Base-by-base conservation (phyloP, 768 basidiomycete species). In the Russula sp. region DNA sequence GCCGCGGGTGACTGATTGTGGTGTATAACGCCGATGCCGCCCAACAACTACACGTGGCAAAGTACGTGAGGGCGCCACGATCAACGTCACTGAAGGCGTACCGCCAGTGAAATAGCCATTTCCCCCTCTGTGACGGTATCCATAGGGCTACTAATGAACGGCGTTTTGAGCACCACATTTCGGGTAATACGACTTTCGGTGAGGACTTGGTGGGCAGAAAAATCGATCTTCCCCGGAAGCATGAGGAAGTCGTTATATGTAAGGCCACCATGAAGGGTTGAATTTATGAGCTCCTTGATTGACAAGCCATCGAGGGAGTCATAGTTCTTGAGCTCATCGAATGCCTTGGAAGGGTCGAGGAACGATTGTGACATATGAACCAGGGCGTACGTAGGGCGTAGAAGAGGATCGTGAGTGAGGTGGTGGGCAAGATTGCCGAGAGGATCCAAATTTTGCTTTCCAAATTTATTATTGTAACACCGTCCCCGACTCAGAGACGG, bases 101-200 rank as follows among this genome's bases (percentile, higher is more conserved):
- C 91, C 74, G 93, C 93, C 81, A 96, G 85, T 53, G 87, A 78
- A 71, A 96, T 93, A 35, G 92, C 93, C 91, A 95, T 96, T 62
- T 91, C 85, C 57, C 82, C 84, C 75, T 98, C 97, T 1, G 97
- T 98, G 68, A 98, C 97, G 48, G 97, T 99, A 77, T 99, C 97
- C 97, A 99, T 99, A 16, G 97, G 96, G 55, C 92, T 95, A 73
- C 93, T 96, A 79, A 98, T 79, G 76, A 99, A 96, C 0, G 96
- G 97, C 0, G 94, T 95, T 77, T 93, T 98, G 69, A 99, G 80
- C 46, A 79, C 76, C 68, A 98, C 90, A 68, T 97, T 97, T 59
- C 89, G 86, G 25, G 96, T 97, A 61, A 99, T 85, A 58, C 81
- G 83, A 69, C 84, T 88, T 77, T 98, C 93, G 2, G 91, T 85